Percentiles rank a stretch among this genome's conserved stretches.
phyloP scores from a whole-genome alignment of 1,139 yeast genomes.

The Starmera stellimalicola region DNA sequence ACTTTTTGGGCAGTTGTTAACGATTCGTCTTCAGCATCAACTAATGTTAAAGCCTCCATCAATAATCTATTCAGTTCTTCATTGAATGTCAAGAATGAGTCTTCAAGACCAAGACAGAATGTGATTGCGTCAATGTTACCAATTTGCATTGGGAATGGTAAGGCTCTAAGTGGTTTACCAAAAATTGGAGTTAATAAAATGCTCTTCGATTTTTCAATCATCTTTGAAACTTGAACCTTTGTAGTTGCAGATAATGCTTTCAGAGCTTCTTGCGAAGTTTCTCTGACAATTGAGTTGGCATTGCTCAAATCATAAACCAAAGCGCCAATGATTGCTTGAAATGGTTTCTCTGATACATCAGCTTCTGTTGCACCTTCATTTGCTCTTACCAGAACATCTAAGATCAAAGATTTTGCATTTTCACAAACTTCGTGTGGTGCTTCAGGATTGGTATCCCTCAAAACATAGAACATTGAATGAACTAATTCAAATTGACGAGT shows the following conservation, averaged over 20 bases:
- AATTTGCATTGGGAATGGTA: slow-evolving; percentile 98
- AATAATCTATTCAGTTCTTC: slow-evolving; percentile 81
- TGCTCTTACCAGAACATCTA: slow-evolving; percentile 55
- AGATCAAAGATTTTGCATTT: slow-evolving; percentile 59
- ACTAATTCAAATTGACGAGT: slow-evolving; percentile 77
- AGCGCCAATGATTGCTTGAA: slow-evolving; percentile 76
- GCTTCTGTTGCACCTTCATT: slow-evolving; percentile 51
- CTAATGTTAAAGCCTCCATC: slow-evolving; percentile 85
- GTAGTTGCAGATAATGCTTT: slow-evolving; percentile 62
- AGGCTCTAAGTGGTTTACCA: slow-evolving; percentile 91
- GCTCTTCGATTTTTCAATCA: slow-evolving; percentile 76
- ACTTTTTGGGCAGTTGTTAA: slow-evolving; percentile 80
- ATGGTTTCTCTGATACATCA: slow-evolving; percentile 57
- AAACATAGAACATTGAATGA: slow-evolving; percentile 78
- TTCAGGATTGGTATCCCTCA: slow-evolving; percentile 84
- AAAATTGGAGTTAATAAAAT: slow-evolving; percentile 85
- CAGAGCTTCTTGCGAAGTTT: slow-evolving; percentile 70
- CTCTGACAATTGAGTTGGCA: slow-evolving; percentile 74
- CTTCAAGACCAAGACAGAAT: slow-evolving; percentile 73
- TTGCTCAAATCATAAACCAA: slow-evolving; percentile 89
- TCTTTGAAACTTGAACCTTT: slow-evolving; percentile 55
- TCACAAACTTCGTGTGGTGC: slow-evolving; percentile 75
- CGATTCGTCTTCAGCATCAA: slow-evolving; percentile 96
- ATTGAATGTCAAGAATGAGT: slow-evolving; percentile 75
- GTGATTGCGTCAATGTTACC: slow-evolving; percentile 96